Evolutionary conservation across 768 basidiomycete species (phyloP).

Genomic region (Termitomyces sp.): DNA sequence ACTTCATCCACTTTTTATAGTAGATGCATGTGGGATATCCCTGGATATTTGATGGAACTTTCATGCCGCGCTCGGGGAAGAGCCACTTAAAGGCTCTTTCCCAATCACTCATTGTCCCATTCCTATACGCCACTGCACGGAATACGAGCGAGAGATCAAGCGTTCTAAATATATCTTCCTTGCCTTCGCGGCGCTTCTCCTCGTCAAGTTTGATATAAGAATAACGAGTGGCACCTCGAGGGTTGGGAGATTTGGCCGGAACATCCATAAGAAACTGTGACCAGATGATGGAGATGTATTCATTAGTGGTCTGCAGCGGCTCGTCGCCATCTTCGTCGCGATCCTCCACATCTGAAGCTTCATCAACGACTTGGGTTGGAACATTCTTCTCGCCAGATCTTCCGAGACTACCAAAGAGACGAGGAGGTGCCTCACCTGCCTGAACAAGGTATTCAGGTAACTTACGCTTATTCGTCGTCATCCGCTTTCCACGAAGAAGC

Average conservation of each 20-base stretch:
- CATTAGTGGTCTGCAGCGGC: background rate
- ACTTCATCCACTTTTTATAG: background rate
- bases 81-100: conserved; percentile 1
- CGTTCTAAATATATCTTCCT: background rate
- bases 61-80: background rate
- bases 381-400: background rate
- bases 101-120: background rate
- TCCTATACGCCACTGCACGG: background rate
- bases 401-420: background rate
- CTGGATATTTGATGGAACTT: background rate
- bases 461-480: background rate
- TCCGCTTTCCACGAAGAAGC: background rate
- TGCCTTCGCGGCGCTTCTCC: background rate
- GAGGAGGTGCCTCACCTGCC: background rate
- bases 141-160: background rate
- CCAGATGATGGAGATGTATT: conserved; percentile 1
- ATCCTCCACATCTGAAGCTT: background rate
- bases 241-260: background rate
- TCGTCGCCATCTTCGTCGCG: background rate
- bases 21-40: background rate
- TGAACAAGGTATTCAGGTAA: background rate
- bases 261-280: conserved; percentile 5
- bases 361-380: background rate
- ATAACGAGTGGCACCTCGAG: background rate
- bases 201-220: conserved; percentile 2